Base-by-base conservation (phyloP, 2,329 filamentous ascomycete genomes). In the Ceratocystis eucalypticola region DNA sequence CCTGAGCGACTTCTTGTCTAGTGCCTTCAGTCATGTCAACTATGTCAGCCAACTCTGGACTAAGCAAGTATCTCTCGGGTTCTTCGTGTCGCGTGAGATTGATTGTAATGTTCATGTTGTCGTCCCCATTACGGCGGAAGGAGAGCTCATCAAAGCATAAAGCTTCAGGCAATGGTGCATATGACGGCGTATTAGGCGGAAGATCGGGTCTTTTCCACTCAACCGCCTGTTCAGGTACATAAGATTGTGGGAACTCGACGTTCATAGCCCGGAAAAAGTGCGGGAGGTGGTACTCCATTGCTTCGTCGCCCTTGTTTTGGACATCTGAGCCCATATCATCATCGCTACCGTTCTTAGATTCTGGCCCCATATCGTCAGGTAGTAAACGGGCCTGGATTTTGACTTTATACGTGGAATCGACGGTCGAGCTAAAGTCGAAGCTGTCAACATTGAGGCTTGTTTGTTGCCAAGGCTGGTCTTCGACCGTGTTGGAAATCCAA, bases 401-500 rank as follows among this genome's bases (percentile, higher is more conserved):
- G 70, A 99, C 90, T 67, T 87, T 85, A 74, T 92, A 99, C 10
- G 87, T 88, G 1, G 90, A 88, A 71, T 91, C 88, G 70, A 83
- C 81, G 69, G 85, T 90, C 64, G 86, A 85, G 65, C 85, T 86
- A 72, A 96, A 92, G 73, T 95, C 91, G 70, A 94, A 94, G 45
- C 84, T 84, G 73, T 93, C 87, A 10, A 87, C 82, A 68, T 87
- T 86, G 68, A 88, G 79, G 48, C 80, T 82, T 5, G 57, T 33
- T 41, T 66, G 68, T 76, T 99, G 94, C 94, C 94, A 97, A 41
- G 88, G 87, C 77, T 99, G 94, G 73, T 94, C 90, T 75, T 96
- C 91, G 44, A 88, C 91, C 0, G 91, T 96, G 76, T 99, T 99
- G 72, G 86, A 92, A 72, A 99, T 87, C 91, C 91, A 97, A 69